Evolutionary conservation across 2,329 filamentous ascomycete species (phyloP), one percentile per base, ranked within the genome.

Genomic region (Helminthosporium solani): DNA sequence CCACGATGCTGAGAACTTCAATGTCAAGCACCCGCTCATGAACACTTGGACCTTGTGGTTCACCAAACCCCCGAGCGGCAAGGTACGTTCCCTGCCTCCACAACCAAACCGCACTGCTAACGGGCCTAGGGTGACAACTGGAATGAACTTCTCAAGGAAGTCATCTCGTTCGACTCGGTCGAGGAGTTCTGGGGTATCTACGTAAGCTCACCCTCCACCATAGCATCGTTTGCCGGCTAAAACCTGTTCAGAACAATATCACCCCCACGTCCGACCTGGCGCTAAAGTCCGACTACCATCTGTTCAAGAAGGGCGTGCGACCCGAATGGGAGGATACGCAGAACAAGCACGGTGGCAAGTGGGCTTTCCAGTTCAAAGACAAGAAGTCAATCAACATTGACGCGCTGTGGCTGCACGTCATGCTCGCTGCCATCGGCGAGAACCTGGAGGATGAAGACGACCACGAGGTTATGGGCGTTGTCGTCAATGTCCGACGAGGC

Each of bases 111-210:
- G 31, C 28, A 19, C 25, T 40, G 45, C 54, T 57, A 52, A 64
- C 49, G 50, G 47, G 5, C 40, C 16, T 57, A 95, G 90, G 90
- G 90, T 57, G 90, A 97, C 74, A 96, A 96, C 81, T 99, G 95
- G 94, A 95, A 95, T 60, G 94, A 99, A 70, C 78, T 97, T 53
- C 78, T 99, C 54, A 99, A 99, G 78, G 90, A 99, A 73, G 92
- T 99, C 62, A 96, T 99, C 67, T 96, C 90, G 46, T 97, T 99
- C 67, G 90, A 96, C 76, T 96, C 91, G 2, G 94, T 99, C 20
- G 94, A 99, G 76, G 95, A 99, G 73, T 99, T 99, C 75, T 99
- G 94, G 94, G 94, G 94, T 49, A 89, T 99, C 70, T 97, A 97
- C 75, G 95, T 99, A 81, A 71, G 91, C n/a, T 79, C 31, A 19